Percentiles rank a stretch among this genome's conserved stretches.
phyloP scores from a whole-genome alignment of 2,329 filamentous ascomycete genomes.

The Claviceps cyperi region DNA sequence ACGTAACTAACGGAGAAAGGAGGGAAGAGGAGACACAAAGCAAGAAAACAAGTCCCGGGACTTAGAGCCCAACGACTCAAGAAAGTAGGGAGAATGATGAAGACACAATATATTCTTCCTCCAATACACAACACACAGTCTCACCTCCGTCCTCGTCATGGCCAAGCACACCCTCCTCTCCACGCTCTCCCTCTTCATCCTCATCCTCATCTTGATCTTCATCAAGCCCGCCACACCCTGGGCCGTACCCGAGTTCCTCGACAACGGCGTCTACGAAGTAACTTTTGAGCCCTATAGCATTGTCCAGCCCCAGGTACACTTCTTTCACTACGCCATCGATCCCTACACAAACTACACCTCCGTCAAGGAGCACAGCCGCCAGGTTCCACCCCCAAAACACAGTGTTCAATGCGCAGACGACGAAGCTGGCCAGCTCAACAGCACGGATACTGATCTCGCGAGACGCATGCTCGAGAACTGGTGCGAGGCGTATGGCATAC shows the following conservation, averaged over 20 bases:
- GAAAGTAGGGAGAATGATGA: background rate
- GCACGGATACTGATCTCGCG: background rate
- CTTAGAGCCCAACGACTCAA: background rate
- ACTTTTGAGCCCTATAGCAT: background rate
- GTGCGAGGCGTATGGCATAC: slow-evolving; percentile 3
- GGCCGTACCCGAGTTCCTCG: background rate
- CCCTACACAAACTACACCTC: background rate
- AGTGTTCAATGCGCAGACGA: background rate
- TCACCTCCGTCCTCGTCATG: background rate
- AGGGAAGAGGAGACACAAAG: no score
- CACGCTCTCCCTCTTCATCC: background rate
- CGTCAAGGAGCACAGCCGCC: background rate
- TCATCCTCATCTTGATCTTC: background rate
- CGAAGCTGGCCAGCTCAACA: background rate
- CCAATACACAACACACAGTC: background rate
- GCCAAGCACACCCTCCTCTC: background rate
- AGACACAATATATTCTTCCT: background rate
- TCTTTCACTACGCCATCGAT: background rate
- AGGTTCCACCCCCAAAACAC: background rate
- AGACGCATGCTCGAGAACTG: slow-evolving; percentile 4
- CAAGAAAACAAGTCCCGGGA: no score
- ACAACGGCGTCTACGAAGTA: slow-evolving; percentile 1
- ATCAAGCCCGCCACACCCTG: background rate
- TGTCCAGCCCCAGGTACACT: background rate
- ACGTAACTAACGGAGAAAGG: no score